phyloP scores from a whole-genome alignment of 495 filamentous ascomycete species.

The Podospora appendiculata region DNA sequence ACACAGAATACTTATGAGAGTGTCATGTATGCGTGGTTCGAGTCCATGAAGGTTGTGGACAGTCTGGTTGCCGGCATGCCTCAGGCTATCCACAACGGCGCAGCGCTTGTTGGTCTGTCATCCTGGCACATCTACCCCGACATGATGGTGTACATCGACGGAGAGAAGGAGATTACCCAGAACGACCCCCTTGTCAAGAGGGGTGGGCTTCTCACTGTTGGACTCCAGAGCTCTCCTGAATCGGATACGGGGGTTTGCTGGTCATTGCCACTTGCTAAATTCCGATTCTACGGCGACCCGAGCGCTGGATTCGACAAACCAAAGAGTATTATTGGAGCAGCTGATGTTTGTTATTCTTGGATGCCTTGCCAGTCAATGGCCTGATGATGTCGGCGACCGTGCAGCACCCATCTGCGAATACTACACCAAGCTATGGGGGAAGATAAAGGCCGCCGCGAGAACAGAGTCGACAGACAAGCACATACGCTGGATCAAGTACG shows the following conservation, averaged over 20 bases:
- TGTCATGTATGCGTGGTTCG: conserved; percentile 24
- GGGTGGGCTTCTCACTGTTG: conserved; percentile 23
- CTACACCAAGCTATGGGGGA: no score
- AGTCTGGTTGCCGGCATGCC: conserved; percentile 16
- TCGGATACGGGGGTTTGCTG: conserved; percentile 5
- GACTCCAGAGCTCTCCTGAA: conserved; percentile 1
- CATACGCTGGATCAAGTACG: no score
- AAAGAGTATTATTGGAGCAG: no score
- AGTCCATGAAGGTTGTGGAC: conserved; percentile 16
- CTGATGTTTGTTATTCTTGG: no score
- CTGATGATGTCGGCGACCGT: no score
- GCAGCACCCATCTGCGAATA: no score
- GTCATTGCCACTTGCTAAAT: conserved; percentile 10
- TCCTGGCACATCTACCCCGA: conserved; percentile 36
- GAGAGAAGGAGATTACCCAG: conserved; percentile 7
- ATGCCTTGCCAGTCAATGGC: no score
- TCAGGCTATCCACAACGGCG: conserved; percentile 14
- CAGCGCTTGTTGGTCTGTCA: conserved; percentile 20
- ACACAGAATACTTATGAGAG: conserved; percentile 15
- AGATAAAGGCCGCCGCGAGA: no score
- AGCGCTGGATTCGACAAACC: no score
- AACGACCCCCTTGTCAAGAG: conserved; percentile 17
- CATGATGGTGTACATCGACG: conserved; percentile 16
- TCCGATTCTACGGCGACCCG: conserved; percentile 9
- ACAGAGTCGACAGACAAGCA: no score